Evolutionary conservation across 306 rosid species (phyloP), one percentile per base, ranked within the genome.

Genomic region (Pueraria montana): DNA sequence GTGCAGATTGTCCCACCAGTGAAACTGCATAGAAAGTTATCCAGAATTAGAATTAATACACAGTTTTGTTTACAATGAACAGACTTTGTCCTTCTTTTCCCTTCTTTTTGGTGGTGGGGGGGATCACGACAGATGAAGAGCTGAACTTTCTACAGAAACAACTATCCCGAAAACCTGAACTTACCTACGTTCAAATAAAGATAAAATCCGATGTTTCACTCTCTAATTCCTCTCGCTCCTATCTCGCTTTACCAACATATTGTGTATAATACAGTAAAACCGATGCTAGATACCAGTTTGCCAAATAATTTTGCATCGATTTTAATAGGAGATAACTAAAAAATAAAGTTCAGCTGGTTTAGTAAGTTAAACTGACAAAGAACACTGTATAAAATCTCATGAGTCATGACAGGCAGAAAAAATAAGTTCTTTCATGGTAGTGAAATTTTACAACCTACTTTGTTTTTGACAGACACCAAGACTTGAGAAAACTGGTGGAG

Each of bases 1-100:
- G 89, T 53, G 99, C 99, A 20, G 99, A 90, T 84, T 94, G 94
- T 80, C 99, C 98, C 65, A 96, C 95, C 1, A 96, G 88, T 5
- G 99, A 90, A 85, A 84, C 99, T 96, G 85, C 76, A 82, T 10
- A 38, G 58, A 48, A 72, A 50, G 80, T 69, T 48, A 49, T 66
- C 7, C 5, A 64, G 14, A 78, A 58, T 62, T 30, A 59, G 74
- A 66, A 58, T n/a, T 42, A 52, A 11, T 10, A 46, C 46, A 74
- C 18, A 27, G 43, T 26, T 83, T 68, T 20, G 55, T 64, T 53
- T 40, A 53, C 68, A 30, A 40, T 16, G 23, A 71, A 78, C 40
- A 58, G 69, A 30, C 50, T 30, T 52, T 34, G 49, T 56, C 18
- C 30, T 52, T 27, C 18, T 42, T 11, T 24, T 20, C 6, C 3